phyloP scores from a whole-genome alignment of 208 protist species.

The Acanthamoeba divionensis region DNA sequence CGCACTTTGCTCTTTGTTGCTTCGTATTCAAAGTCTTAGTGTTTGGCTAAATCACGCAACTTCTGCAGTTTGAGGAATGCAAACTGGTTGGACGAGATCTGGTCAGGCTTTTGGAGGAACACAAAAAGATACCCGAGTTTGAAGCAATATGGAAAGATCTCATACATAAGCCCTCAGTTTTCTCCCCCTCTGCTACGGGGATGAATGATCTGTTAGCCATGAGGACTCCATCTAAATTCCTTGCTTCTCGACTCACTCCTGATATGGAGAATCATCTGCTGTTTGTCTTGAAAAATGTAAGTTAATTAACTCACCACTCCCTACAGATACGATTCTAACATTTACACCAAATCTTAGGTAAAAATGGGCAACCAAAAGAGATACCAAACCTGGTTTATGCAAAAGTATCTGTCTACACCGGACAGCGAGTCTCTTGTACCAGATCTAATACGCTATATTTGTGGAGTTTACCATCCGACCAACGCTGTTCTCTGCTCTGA shows the following conservation, averaged over 20 bases:
- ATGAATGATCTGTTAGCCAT: constrained; percentile 50
- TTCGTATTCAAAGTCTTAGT: too few relatives aligned
- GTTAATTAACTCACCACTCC: background rate
- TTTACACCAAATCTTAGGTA: constrained; percentile 61
- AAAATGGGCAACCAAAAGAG: constrained; percentile 74
- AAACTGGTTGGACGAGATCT: constrained; percentile 71
- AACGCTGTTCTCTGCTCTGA: constrained; percentile 66
- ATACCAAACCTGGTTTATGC: constrained; percentile 77
- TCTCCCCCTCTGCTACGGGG: constrained; percentile 10
- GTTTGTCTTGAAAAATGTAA: constrained; percentile 61
- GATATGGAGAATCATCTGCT: constrained; percentile 69
- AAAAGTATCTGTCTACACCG: constrained; percentile 47
- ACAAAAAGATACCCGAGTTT: constrained; percentile 66
- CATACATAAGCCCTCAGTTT: constrained; percentile 33
- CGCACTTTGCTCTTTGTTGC: background rate
- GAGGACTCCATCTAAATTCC: constrained; percentile 57
- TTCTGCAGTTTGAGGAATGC: constrained; percentile 48
- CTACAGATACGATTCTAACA: background rate
- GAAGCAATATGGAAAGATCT: constrained; percentile 67
- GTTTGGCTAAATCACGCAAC: background rate
- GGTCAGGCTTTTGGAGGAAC: constrained; percentile 69
- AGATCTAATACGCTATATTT: constrained; percentile 77
- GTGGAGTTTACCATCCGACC: constrained; percentile 72
- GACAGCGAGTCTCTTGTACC: constrained; percentile 69
- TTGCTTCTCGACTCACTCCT: constrained; percentile 60